Percentiles rank a stretch among this genome's conserved stretches.
phyloP scores from a whole-genome alignment of 2,329 filamentous ascomycete species.

The Arthrobotrys megalospora region DNA sequence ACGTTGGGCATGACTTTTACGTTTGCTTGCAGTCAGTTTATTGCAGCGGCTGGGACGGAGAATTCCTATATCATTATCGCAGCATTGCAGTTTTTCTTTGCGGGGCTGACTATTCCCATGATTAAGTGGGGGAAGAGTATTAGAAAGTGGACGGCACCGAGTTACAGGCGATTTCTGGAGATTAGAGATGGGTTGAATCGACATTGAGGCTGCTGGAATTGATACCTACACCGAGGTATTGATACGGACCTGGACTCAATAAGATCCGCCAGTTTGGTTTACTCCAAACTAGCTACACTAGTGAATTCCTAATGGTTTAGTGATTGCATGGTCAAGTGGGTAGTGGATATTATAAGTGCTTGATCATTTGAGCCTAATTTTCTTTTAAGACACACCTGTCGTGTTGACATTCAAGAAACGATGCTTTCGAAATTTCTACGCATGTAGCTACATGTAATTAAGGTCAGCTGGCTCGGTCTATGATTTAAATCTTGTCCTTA shows the following conservation, averaged over 20 bases:
- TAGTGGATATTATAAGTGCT: too few relatives aligned
- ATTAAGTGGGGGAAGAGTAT: conserved; percentile 72
- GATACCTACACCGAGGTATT: too few relatives aligned
- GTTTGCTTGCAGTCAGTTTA: conserved; percentile 71
- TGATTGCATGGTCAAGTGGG: too few relatives aligned
- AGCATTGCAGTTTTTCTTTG: conserved; percentile 71
- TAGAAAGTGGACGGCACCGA: conserved; percentile 70
- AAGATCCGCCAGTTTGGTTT: too few relatives aligned
- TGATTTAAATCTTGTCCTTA: too few relatives aligned
- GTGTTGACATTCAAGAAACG: too few relatives aligned
- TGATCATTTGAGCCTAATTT: too few relatives aligned
- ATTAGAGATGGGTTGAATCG: conserved; percentile 69
- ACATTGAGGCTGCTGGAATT: conserved; percentile 1
- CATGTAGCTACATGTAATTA: too few relatives aligned
- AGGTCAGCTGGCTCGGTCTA: too few relatives aligned
- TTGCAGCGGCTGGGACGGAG: conserved; percentile 69
- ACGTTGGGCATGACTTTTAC: conserved; percentile 73
- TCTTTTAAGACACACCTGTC: too few relatives aligned
- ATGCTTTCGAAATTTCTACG: too few relatives aligned
- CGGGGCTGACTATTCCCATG: conserved; percentile 72
- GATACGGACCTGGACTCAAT: too few relatives aligned
- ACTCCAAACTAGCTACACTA: background rate
- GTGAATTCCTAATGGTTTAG: background rate
- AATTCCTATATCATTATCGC: conserved; percentile 72
- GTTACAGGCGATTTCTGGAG: conserved; percentile 70